These are phyloP conservation scores for Malus domestica DNA, from an alignment of 306 rosid genomes.

Conservation along the genomic window ASM211411v1 NC_041803.1:9126501-9127000, in stretches of 20 bases:
- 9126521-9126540: too few relatives aligned
- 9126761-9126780: slow-evolving; percentile 26
- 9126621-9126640: not conserved
- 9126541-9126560: too few relatives aligned
- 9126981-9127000: not conserved
- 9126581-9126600: too few relatives aligned
- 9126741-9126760: slow-evolving; percentile 5
- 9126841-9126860: not conserved
- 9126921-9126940: not conserved
- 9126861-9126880: slow-evolving; percentile 36
- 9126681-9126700: slow-evolving; percentile 9
- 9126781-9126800: not conserved
- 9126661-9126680: not conserved
- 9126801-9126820: not conserved
- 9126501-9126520: not conserved
- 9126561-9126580: too few relatives aligned
- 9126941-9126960: not conserved
- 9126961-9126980: not conserved
- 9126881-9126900: not conserved
- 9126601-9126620: too few relatives aligned
- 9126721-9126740: slow-evolving; percentile 16
- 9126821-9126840: slow-evolving; percentile 9
- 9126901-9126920: not conserved
- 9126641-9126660: slow-evolving; percentile 12
- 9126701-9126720: not conserved